Evolutionary conservation across 768 basidiomycete species (phyloP).

Genomic region (Podaxis sp.): DNA sequence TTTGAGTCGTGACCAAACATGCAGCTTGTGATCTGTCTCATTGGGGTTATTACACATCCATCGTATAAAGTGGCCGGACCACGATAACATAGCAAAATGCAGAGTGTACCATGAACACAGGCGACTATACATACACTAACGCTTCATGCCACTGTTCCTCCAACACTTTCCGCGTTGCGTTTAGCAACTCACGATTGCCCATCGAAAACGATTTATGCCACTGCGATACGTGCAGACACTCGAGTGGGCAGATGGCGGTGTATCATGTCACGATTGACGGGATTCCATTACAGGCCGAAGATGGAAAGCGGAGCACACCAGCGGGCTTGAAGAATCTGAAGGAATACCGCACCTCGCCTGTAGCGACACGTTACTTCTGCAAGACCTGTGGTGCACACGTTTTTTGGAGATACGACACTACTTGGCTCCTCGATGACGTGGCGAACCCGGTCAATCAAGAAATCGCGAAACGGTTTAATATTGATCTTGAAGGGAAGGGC

Average conservation of each 20-base stretch:
- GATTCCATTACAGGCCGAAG: background rate
- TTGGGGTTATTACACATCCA: no score
- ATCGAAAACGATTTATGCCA: conserved; percentile 25
- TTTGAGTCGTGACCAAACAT: no score
- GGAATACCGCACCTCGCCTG: conserved; percentile 21
- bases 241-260: conserved; percentile 26
- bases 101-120: background rate
- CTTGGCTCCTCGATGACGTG: background rate
- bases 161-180: conserved; percentile 25
- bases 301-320: background rate
- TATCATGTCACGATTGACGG: conserved; percentile 15
- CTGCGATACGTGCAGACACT: conserved; percentile 28
- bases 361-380: conserved; percentile 27
- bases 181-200: conserved; percentile 22
- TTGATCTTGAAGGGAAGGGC: conserved; percentile 9
- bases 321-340: conserved; percentile 17
- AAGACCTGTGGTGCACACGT: conserved; percentile 27
- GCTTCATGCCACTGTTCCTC: conserved; percentile 27
- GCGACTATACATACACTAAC: conserved; percentile 19
- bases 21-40: no score
- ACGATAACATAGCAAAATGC: background rate
- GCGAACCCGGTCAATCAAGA: background rate
- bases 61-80: no score
- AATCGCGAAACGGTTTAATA: background rate
- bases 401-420: conserved; percentile 12